phyloP scores from a whole-genome alignment of 257 asterid genomes.

The Solanum virginianum region DNA sequence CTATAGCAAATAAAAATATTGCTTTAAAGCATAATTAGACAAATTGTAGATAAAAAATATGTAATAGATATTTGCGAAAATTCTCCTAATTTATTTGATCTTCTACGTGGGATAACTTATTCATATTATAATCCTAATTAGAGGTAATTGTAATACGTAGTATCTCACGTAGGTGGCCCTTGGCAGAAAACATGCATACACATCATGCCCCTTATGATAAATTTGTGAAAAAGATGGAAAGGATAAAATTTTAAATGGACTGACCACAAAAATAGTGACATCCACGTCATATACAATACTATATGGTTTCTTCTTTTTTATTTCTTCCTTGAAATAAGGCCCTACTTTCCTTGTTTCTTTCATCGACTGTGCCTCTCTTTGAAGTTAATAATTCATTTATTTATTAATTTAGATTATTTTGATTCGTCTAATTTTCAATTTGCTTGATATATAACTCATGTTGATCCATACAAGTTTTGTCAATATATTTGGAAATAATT shows the following conservation, averaged over 20 bases:
- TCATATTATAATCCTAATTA: not conserved
- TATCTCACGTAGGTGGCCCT: not conserved
- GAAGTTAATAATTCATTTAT: no score
- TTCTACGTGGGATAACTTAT: not conserved
- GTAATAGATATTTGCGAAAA: no score
- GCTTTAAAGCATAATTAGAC: no score
- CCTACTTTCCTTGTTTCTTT: not conserved
- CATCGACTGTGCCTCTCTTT: no score
- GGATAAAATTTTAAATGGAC: slow-evolving; percentile 2
- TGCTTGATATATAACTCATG: no score
- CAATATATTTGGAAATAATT: no score
- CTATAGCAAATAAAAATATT: no score
- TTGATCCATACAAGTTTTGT: not conserved
- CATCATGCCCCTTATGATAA: not conserved
- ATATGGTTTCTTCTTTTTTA: not conserved
- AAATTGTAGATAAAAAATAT: no score
- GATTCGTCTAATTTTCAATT: no score
- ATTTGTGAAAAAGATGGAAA: not conserved
- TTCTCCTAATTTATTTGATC: not conserved
- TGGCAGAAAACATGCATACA: not conserved
- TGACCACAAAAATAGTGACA: slow-evolving; percentile 11
- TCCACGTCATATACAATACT: slow-evolving; percentile 13
- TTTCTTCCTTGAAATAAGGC: not conserved
- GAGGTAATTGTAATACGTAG: not conserved
- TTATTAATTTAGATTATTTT: no score